Conservation (phyloP, 2,329 filamentous ascomycete species). For the Neobulgaria alba region DNA sequence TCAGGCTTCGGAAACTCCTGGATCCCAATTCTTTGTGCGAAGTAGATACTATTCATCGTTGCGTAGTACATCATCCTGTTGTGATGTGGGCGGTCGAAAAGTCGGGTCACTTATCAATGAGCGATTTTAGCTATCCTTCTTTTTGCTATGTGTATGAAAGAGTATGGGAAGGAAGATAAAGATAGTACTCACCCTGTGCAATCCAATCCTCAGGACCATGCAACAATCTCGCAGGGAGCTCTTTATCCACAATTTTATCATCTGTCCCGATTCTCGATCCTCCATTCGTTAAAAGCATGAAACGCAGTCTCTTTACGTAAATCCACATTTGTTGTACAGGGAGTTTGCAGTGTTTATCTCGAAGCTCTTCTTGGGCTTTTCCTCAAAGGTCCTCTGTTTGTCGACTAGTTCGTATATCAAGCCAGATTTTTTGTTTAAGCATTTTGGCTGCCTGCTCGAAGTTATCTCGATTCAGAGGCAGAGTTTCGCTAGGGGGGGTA, state of each 20-base stretch:
- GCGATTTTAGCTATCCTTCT: background rate
- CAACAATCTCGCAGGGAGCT: background rate
- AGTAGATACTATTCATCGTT: background rate
- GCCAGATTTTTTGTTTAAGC: conserved; percentile 2
- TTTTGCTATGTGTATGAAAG: background rate
- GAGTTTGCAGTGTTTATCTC: background rate
- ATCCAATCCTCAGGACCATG: background rate
- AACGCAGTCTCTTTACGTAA: conserved; percentile 1
- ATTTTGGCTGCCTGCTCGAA: conserved; percentile 2
- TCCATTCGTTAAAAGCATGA: background rate
- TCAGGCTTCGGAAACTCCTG: background rate
- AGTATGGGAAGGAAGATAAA: too few species aligned
- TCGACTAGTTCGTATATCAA: conserved; percentile 3
- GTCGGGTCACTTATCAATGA: background rate
- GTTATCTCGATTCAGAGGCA: background rate
- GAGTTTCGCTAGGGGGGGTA: too few species aligned
- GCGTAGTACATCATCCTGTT: background rate
- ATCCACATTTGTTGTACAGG: conserved; percentile 2
- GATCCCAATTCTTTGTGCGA: background rate
- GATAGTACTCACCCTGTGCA: background rate
- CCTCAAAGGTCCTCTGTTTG: conserved; percentile 1
- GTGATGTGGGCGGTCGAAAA: background rate
- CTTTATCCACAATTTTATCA: background rate
- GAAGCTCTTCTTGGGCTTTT: background rate
- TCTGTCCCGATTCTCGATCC: background rate